Conservation (phyloP, 768 basidiomycete genomes). For the Suillus weaverae region DNA sequence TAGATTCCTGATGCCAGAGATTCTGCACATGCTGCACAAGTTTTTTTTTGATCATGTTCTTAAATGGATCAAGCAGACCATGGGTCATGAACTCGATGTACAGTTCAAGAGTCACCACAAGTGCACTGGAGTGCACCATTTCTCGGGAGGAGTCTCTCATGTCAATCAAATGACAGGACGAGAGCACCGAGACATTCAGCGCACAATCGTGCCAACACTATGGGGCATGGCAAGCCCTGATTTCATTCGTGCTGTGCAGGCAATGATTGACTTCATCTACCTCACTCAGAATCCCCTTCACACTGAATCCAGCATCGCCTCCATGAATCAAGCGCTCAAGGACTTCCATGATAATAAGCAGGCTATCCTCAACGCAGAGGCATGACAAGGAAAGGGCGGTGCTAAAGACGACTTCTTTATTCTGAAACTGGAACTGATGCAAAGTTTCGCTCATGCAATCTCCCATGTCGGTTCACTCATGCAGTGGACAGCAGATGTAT, state of each 20-base stretch:
- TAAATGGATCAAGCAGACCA: background rate
- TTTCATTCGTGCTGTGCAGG: conserved; percentile 34
- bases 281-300: conserved; percentile 18
- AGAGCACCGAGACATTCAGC: conserved; percentile 39
- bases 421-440: conserved; percentile 17
- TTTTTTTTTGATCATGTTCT: background rate
- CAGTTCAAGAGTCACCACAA: conserved; percentile 37
- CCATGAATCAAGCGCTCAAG: background rate
- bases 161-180: conserved; percentile 43
- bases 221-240: conserved; percentile 29
- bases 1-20: too few relatives aligned
- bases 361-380: background rate
- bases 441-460: conserved; percentile 16
- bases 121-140: conserved; percentile 36
- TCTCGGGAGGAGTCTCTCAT: conserved; percentile 37
- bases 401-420: conserved; percentile 24
- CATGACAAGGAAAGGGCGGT: conserved; percentile 13
- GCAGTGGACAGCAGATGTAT: conserved; percentile 29
- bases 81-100: conserved; percentile 34
- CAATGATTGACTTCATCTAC: conserved; percentile 35
- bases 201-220: conserved; percentile 34
- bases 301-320: background rate
- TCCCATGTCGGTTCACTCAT: conserved; percentile 20
- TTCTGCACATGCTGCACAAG: too few relatives aligned
- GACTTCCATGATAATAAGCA: conserved; percentile 5